Evolutionary conservation across 2,329 filamentous ascomycete species (phyloP).

Genomic region (Drechslerella stenobrocha): DNA sequence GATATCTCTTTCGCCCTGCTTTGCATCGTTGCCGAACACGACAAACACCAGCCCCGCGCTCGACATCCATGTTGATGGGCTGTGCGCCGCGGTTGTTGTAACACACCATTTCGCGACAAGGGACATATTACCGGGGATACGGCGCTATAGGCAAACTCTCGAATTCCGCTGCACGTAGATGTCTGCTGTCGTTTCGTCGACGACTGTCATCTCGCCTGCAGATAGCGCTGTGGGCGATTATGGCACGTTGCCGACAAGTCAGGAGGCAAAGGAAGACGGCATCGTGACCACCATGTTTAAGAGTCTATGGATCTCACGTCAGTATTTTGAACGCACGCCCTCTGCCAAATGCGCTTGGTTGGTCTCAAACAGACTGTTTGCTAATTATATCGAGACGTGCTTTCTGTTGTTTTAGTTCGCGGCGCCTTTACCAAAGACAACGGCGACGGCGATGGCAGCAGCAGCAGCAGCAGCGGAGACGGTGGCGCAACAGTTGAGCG

Average conservation of each 20-base stretch:
- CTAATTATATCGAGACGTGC: not conserved
- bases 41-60: too few relatives aligned
- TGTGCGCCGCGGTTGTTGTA: too few relatives aligned
- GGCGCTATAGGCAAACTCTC: not conserved
- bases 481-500: not conserved
- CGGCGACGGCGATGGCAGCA: constrained; percentile 1
- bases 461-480: not conserved
- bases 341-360: not conserved
- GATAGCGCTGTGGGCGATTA: not conserved
- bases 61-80: too few relatives aligned
- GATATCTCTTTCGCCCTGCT: too few relatives aligned
- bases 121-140: not conserved
- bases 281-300: constrained; percentile 1
- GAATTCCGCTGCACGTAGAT: not conserved
- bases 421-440: not conserved
- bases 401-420: constrained; percentile 3
- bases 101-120: not conserved
- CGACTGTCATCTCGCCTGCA: constrained; percentile 10
- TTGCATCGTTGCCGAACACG: too few relatives aligned
- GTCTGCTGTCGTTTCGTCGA: constrained; percentile 15
- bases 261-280: constrained; percentile 13
- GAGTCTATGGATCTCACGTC: constrained; percentile 9
- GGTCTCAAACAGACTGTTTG: not conserved
- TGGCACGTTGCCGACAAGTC: constrained; percentile 1
- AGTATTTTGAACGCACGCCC: constrained; percentile 3